Conservation (phyloP, 208 protist species). For the Acanthamoeba castellanii region DNA sequence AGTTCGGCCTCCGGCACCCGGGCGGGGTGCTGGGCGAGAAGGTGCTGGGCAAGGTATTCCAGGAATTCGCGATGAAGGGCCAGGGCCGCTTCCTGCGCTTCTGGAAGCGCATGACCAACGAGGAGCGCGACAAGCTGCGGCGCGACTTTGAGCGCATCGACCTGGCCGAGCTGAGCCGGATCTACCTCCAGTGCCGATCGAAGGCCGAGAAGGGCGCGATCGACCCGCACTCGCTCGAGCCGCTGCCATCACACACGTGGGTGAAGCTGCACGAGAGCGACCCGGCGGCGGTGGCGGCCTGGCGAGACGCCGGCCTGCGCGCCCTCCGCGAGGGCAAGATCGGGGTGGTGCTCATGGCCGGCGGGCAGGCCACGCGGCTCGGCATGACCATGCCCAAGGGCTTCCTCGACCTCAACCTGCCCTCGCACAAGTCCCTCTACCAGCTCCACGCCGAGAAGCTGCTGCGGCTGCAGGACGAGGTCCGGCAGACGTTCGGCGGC, state of each 20-base stretch:
- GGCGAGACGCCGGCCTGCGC: background rate
- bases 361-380: constrained; percentile 8
- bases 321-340: constrained; percentile 16
- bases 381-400: constrained; percentile 17
- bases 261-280: constrained; percentile 35
- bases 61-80: constrained; percentile 59
- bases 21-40: constrained; percentile 43
- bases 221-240: constrained; percentile 10
- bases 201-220: background rate
- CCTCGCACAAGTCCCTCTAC: constrained; percentile 59
- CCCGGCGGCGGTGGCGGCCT: background rate
- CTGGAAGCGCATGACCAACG: constrained; percentile 66
- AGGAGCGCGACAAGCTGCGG: constrained; percentile 52
- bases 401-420: constrained; percentile 53
- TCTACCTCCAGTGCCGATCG: constrained; percentile 55
- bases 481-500: background rate
- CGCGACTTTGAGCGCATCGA: constrained; percentile 63
- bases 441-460: constrained; percentile 58
- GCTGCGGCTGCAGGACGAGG: constrained; percentile 10
- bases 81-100: constrained; percentile 57
- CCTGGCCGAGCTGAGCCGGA: constrained; percentile 32
- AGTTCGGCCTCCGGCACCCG: constrained; percentile 59
- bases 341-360: constrained; percentile 25
- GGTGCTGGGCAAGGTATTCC: constrained; percentile 57
- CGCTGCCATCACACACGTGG: constrained; percentile 22